Evolutionary conservation across 75 land plant species (phyloP), one percentile per base, ranked within the genome.

Genomic region (Pinus tabuliformis): DNA sequence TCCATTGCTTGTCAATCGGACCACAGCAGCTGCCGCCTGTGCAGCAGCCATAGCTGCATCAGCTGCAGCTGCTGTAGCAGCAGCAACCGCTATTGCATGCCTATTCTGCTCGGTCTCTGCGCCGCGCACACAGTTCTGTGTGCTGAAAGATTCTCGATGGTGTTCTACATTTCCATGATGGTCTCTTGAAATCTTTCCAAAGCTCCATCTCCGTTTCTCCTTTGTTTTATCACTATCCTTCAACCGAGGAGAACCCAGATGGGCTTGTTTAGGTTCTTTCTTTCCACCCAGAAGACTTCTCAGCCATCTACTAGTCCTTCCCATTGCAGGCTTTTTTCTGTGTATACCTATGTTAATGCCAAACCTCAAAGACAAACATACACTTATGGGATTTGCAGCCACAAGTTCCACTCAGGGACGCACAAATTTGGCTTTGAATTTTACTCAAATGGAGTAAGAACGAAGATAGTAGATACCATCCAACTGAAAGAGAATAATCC

Each of bases 31-130:
- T 68, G 71, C 71, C 21, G 36, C 71, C 37, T 36, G 84, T 5
- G 92, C 92, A 3, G 90, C 92, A 12, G 86, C 87, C 56, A 89
- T 86, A 1, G 91, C 91, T 0, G 91, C 91, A 52, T 89, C 92
- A 3, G 92, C 93, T 5, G 91, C 93, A 1, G 89, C 93, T 4
- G 93, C 91, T 0, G 93, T 86, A 62, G 93, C 93, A 73, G 75
- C 75, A 24, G 75, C 75, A 21, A 73, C 75, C 2, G 75, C 75
- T 24, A 73, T 39, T 24, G 75, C 75, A 17, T 73, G 75, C 75
- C 22, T 73, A 17, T 73, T 73, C 59, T 73, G 75, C n/a, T 73
- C 75, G 6, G 26, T 73, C 22, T 54, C 75, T 57, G 59, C 63
- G n/a, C 24, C 59, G 20, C 36, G 26, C 58, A 73, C 26, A 56